These are phyloP conservation scores for Ustilago sp. DNA, from an alignment of 1,284 basidiomycete species.

Conservation along the genomic window DNA sequence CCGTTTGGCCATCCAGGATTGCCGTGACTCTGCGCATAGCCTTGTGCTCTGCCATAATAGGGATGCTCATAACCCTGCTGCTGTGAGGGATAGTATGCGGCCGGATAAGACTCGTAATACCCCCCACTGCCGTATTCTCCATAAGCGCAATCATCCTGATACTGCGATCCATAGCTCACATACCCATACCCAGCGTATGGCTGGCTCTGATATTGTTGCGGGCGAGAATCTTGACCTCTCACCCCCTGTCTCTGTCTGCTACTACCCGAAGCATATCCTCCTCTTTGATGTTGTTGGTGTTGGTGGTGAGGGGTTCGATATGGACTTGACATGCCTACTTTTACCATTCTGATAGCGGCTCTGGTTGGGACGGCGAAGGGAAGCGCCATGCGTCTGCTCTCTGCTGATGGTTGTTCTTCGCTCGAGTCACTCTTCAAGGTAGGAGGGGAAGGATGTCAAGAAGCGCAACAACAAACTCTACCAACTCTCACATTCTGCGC, in stretches of 20 bases:
- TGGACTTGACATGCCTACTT: constrained; percentile 11
- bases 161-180: neutral
- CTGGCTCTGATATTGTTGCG: neutral
- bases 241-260: constrained; percentile 9
- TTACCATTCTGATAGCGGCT: neutral
- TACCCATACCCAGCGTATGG: neutral
- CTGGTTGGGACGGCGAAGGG: neutral
- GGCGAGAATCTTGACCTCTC: neutral
- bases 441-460: neutral
- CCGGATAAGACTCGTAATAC: constrained; percentile 10
- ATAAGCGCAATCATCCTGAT: neutral
- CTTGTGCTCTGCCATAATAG: neutral
- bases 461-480: neutral
- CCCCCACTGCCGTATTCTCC: neutral
- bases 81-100: neutral
- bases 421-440: no score
- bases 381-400: no score
- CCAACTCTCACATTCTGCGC: neutral
- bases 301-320: constrained; percentile 16
- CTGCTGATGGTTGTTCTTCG: no score
- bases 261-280: constrained; percentile 4
- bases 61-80: neutral
- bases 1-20: neutral
- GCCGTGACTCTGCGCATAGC: constrained; percentile 6
- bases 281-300: neutral